Evolutionary conservation across 225 moss, liverwort and hornwort genomes (phyloP), one percentile per base, ranked within the genome.

Genomic region (Bryoerythrophyllum caledonicum): DNA sequence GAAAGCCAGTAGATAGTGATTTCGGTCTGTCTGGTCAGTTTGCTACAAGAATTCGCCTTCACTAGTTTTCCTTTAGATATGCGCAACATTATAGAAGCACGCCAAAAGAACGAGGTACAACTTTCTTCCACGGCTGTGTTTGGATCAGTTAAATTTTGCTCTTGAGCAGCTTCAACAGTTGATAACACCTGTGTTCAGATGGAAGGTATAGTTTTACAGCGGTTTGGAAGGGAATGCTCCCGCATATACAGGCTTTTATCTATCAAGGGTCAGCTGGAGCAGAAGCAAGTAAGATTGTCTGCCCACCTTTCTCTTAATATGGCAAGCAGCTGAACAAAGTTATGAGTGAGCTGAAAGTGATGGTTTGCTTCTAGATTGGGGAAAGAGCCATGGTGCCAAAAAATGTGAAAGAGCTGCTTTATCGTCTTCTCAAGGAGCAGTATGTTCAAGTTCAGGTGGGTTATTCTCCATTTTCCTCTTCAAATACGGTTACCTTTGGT

Each of bases 211-310:
- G 99, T 99, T 11, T 80, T 99, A 70, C 95, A 99, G 79, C 85
- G 95, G 67, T 95, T 90, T 86, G 95, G 99, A 60, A 85, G 91
- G 56, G 95, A 99, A 57, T 87, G 93, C 64, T 93, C 91, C 81
- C 93, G 95, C n/a, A 99, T 99, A 34, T 99, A 70, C 67, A 95
- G 93, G 67, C 93, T 99, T 67, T 68, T 99, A 80, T 85, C 83
- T 65, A 87, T 99, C 72, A 99, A 93, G 75, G 93, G 99, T 53
- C 94, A 91, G 77, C 88, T 99, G 79, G 99, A 95, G 74, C 99
- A 95, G 71, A 99, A 99, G 76, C 99, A 97, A 89, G 94, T 95
- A 65, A 52, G 71, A 23, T 11, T 71, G 15, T 57, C n/a, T 63
- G 34, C 6, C 6, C 48, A 32, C 24, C 59, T 7, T 21, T 75